phyloP scores from a whole-genome alignment of 192 early-diverging fungal species.

The Backusella australiensis region DNA sequence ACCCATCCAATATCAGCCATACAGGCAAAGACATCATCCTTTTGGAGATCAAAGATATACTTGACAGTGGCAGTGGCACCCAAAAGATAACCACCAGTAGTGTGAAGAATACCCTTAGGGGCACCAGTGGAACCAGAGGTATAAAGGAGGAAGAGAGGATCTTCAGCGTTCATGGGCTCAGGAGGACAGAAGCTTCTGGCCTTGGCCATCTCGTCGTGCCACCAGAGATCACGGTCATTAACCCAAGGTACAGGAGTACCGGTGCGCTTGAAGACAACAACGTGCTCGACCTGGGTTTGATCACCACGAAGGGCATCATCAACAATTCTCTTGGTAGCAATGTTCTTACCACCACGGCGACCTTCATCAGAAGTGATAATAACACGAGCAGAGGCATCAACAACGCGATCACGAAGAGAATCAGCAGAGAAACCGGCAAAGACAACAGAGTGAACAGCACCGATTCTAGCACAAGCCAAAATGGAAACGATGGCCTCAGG shows the following conservation, averaged over 20 bases:
- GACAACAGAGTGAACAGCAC: slow-evolving; percentile 93
- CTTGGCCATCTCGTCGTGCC: slow-evolving; percentile 84
- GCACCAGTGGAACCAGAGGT: slow-evolving; percentile 89
- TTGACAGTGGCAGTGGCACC: slow-evolving; percentile 82
- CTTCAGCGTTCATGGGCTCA: slow-evolving; percentile 85
- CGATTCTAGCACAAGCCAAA: slow-evolving; percentile 92
- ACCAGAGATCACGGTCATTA: slow-evolving; percentile 84
- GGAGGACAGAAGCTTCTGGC: slow-evolving; percentile 87
- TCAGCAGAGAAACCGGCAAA: slow-evolving; percentile 97
- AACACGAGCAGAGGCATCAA: slow-evolving; percentile 75
- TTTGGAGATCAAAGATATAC: slow-evolving; percentile 93
- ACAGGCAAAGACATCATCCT: slow-evolving; percentile 86
- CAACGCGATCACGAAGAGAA: slow-evolving; percentile 88
- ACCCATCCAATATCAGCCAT: slow-evolving; percentile 95
- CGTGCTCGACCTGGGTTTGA: slow-evolving; percentile 70
- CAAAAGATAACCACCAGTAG: slow-evolving; percentile 91
- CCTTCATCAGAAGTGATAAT: slow-evolving; percentile 95
- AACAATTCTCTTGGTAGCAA: slow-evolving; percentile 89
- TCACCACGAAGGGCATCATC: slow-evolving; percentile 83
- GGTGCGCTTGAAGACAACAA: slow-evolving; percentile 90
- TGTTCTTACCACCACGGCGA: slow-evolving; percentile 83
- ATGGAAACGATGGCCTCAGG: slow-evolving; percentile 91
- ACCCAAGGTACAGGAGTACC: slow-evolving; percentile 76
- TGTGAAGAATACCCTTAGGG: slow-evolving; percentile 94
- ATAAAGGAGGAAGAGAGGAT: slow-evolving; percentile 96